Evolutionary conservation across 257 asterid genomes (phyloP), one percentile per base, ranked within the genome.

Genomic region (Buddleja alternifolia): DNA sequence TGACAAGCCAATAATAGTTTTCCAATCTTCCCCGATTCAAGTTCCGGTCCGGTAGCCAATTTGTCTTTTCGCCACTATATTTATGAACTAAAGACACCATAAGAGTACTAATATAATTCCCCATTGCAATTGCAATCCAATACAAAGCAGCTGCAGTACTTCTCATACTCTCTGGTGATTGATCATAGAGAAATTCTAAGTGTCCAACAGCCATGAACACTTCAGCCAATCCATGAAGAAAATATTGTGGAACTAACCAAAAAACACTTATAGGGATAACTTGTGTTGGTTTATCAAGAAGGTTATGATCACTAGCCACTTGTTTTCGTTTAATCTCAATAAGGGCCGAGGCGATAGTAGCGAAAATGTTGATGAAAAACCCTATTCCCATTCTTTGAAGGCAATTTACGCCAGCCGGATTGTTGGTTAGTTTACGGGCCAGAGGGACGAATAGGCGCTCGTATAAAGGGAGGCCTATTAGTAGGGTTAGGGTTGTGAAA

Each of bases 141-240:
- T 83, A 82, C 11, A 93, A 72, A 0, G 97, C 96, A 0, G 83
- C 83, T 0, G 87, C 97, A 0, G 91, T 86, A 57, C 93, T 90
- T 73, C 93, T 83, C 98, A 93, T 88, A 73, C 96, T 93, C 63
- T 93, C 96, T 0, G 98, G 95, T 2, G 91, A 82, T 23, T 93
- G 97, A 39, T 93, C 93, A 4, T 88, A 88, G 0, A 93, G 83
- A 46, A 90, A 93, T 48, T 93, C 96, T 52, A 90, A 20, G 16
- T 86, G 96, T 1, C 96, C 96, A 0, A 93, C 88, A 0, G 87
- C 32, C 79, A 77, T 79, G 75, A 93, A 93, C 17, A 86, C 82
- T 24, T 93, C 95, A 0, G 88, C 90, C 6, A 90, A 3, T 7
- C 96, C 97, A 5, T 93, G 93, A 37, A 90, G 73, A 40, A 74